These are phyloP conservation scores for Fusarium musae DNA, from an alignment of 2,329 filamentous ascomycete genomes.

Conservation along the genomic window DNA sequence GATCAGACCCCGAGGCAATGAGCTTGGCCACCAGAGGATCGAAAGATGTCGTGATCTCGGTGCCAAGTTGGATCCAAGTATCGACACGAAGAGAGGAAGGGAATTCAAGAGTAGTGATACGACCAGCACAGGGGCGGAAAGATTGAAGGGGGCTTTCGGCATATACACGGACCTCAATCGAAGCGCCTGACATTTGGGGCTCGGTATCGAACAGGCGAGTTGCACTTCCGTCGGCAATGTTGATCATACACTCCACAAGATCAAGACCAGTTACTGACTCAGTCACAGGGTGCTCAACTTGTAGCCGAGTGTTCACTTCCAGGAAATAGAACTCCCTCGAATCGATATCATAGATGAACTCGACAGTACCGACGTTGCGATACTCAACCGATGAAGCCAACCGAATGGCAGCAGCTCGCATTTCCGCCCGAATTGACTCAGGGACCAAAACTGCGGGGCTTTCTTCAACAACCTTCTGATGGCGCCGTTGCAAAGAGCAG, in stretches of 20 bases:
- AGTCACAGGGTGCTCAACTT: conserved; percentile 66
- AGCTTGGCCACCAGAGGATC: conserved; percentile 82
- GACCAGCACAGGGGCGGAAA: conserved; percentile 68
- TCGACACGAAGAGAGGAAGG: conserved; percentile 66
- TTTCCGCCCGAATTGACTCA: conserved; percentile 44
- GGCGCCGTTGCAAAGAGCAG: conserved; percentile 61
- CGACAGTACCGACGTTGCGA: conserved; percentile 56
- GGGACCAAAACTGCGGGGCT: conserved; percentile 52
- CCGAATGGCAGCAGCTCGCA: conserved; percentile 51
- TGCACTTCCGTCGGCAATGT: conserved; percentile 41
- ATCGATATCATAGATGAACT: conserved; percentile 56
- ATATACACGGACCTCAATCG: conserved; percentile 55
- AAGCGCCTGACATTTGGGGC: conserved; percentile 38
- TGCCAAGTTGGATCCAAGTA: conserved; percentile 74
- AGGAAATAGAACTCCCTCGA: conserved; percentile 57
- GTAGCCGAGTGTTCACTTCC: conserved; percentile 60
- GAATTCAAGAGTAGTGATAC: conserved; percentile 67
- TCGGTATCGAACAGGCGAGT: conserved; percentile 27
- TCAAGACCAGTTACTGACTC: conserved; percentile 81
- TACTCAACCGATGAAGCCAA: conserved; percentile 53
- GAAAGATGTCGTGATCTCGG: conserved; percentile 78
- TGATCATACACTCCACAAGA: conserved; percentile 67
- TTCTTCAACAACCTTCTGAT: conserved; percentile 65
- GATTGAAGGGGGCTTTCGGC: conserved; percentile 65
- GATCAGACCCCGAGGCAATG: conserved; percentile 70